phyloP scores from a whole-genome alignment of 192 early-diverging fungal genomes.

The Physocladia obscura region DNA sequence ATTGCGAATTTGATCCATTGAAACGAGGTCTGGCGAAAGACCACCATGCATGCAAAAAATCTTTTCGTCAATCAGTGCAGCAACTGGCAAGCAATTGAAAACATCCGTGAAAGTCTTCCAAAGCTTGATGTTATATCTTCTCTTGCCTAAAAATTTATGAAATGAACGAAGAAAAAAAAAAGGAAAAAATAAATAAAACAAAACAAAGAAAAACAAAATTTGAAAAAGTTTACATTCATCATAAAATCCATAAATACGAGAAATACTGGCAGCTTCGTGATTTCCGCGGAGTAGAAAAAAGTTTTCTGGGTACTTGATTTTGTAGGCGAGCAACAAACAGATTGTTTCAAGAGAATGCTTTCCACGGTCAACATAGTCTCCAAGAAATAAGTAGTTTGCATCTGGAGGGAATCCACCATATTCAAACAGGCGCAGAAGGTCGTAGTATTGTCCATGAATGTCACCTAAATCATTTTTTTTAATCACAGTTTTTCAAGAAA shows the following conservation, averaged over 20 bases:
- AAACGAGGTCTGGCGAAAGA: constrained; percentile 91
- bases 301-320: constrained; percentile 99
- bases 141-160: constrained; percentile 67
- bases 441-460: constrained; percentile 97
- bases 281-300: constrained; percentile 99
- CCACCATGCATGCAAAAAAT: constrained; percentile 99
- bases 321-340: constrained; percentile 93
- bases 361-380: constrained; percentile 96
- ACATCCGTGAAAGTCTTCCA: constrained; percentile 99
- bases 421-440: constrained; percentile 91
- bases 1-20: constrained; percentile 94
- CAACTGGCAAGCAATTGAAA: constrained; percentile 96
- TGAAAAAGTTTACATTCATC: constrained; percentile 71
- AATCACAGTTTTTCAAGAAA: neutral
- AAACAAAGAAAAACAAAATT: constrained; percentile 3
- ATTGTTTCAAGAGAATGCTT: constrained; percentile 97
- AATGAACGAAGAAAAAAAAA: neutral
- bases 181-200: neutral
- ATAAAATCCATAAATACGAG: constrained; percentile 97
- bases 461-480: too few relatives aligned
- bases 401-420: constrained; percentile 95
- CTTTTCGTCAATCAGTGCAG: constrained; percentile 96
- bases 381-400: constrained; percentile 94
- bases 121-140: constrained; percentile 95
- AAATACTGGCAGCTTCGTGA: constrained; percentile 95